phyloP scores from a whole-genome alignment of 176 grass and related monocot species.

The Juncus inflexus region DNA sequence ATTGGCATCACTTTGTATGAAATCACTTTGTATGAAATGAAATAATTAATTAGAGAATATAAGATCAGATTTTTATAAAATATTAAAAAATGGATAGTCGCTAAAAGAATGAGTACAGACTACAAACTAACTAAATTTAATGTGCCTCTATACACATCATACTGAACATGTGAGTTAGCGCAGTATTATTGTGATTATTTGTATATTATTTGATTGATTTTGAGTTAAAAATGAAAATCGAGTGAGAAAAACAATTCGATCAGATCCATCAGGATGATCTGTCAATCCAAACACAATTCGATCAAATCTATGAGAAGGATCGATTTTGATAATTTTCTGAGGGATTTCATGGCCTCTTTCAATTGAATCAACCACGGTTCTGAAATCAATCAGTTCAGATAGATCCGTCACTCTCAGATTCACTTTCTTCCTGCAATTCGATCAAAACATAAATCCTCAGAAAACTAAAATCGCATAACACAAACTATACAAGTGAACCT shows the following conservation, averaged over 20 bases:
- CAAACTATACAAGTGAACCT: too few species aligned
- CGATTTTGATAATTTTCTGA: constrained; percentile 29
- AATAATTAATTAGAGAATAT: too few species aligned
- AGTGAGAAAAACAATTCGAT: background rate
- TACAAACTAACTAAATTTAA: too few species aligned
- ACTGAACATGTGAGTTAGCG: too few species aligned
- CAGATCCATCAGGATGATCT: constrained; percentile 37
- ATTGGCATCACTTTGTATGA: too few species aligned
- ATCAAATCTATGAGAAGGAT: constrained; percentile 38
- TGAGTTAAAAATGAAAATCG: background rate
- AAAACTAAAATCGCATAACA: background rate
- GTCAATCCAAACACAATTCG: constrained; percentile 61
- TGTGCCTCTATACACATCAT: too few species aligned
- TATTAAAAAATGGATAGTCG: too few species aligned
- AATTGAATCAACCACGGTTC: constrained; percentile 22
- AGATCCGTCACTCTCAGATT: constrained; percentile 20
- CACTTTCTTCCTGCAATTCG: constrained; percentile 24
- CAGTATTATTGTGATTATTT: too few species aligned
- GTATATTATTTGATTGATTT: background rate
- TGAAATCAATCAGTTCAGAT: constrained; percentile 54
- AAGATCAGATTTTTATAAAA: too few species aligned
- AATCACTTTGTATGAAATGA: too few species aligned
- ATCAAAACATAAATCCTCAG: background rate
- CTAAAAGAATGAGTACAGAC: too few species aligned
- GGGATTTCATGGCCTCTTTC: constrained; percentile 23